Percentiles rank a stretch among this genome's conserved stretches.
phyloP scores from a whole-genome alignment of 2,329 filamentous ascomycete genomes.

The Verticillium dahliae region DNA sequence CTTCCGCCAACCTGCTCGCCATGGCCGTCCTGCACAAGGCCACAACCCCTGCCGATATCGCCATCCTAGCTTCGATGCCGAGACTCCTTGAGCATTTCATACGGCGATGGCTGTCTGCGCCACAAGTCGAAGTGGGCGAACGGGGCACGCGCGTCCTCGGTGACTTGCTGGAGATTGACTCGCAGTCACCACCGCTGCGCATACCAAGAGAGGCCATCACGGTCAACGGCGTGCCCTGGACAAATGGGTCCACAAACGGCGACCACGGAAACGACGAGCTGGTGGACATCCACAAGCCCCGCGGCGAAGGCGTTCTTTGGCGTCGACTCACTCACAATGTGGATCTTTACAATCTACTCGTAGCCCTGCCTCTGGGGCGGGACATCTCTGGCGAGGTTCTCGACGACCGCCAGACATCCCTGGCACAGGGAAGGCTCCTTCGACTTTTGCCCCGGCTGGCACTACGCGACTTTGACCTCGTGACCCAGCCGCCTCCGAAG shows the following conservation, averaged over 20 bases:
- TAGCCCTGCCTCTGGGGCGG: slow-evolving; percentile 25
- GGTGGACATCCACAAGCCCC: slow-evolving; percentile 30
- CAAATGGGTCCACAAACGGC: slow-evolving; percentile 12
- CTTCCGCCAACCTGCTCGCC: slow-evolving; percentile 51
- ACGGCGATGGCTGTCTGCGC: slow-evolving; percentile 44
- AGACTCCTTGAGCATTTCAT: slow-evolving; percentile 41
- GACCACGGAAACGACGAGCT: slow-evolving; percentile 19
- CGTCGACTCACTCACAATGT: slow-evolving; percentile 40
- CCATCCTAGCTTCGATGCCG: slow-evolving; percentile 43
- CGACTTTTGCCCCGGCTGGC: slow-evolving; percentile 44
- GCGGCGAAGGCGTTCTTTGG: slow-evolving; percentile 39
- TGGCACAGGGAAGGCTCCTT: slow-evolving; percentile 47
- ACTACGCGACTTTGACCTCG: slow-evolving; percentile 33
- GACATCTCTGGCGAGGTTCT: slow-evolving; percentile 18
- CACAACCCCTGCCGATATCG: slow-evolving; percentile 37
- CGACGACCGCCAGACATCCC: slow-evolving; percentile 31
- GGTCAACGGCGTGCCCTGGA: slow-evolving; percentile 4
- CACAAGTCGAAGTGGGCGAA: slow-evolving; percentile 50
- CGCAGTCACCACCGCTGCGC: slow-evolving; percentile 23
- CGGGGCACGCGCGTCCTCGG: slow-evolving; percentile 42
- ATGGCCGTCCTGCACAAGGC: slow-evolving; percentile 50
- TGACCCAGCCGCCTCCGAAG: slow-evolving; percentile 28
- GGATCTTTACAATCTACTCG: slow-evolving; percentile 37
- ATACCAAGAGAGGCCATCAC: not conserved
- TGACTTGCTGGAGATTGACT: slow-evolving; percentile 50